phyloP scores from a whole-genome alignment of 768 basidiomycete genomes.

The Auriscalpium vulgare region DNA sequence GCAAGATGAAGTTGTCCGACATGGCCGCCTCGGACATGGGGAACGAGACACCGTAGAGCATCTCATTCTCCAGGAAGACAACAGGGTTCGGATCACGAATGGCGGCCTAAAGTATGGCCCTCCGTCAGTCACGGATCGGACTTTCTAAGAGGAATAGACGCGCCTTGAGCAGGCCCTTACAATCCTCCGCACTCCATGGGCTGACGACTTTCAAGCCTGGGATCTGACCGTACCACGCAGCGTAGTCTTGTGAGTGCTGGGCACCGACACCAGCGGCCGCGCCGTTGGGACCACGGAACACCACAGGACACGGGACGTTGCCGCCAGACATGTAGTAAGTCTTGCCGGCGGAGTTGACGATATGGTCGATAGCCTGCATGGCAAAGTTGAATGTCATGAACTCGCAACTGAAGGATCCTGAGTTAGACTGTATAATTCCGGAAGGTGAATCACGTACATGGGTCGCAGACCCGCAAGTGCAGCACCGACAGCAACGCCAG shows the following conservation, averaged over 20 bases:
- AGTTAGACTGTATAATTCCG: slow-evolving; percentile 5
- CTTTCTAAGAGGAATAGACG: slow-evolving; percentile 8
- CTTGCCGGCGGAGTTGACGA: slow-evolving; percentile 99
- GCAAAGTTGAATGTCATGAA: slow-evolving; percentile 99
- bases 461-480: slow-evolving; percentile 92
- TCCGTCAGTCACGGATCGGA: not conserved
- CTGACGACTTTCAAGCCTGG: slow-evolving; percentile 97
- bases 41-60: slow-evolving; percentile 97
- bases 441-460: slow-evolving; percentile 42
- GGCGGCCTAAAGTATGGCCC: slow-evolving; percentile 50
- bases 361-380: slow-evolving; percentile 99
- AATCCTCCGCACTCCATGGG: slow-evolving; percentile 98
- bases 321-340: slow-evolving; percentile 99
- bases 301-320: slow-evolving; percentile 95
- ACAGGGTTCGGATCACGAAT: slow-evolving; percentile 98
- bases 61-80: slow-evolving; percentile 98
- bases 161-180: slow-evolving; percentile 96
- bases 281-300: slow-evolving; percentile 99
- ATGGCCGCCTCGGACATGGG: slow-evolving; percentile 92
- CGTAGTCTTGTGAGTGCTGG: slow-evolving; percentile 97
- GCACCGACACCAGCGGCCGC: slow-evolving; percentile 95
- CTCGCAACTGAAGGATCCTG: slow-evolving; percentile 62
- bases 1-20: slow-evolving; percentile 90
- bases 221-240: slow-evolving; percentile 87
- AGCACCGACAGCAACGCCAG: slow-evolving; percentile 91